phyloP scores from a whole-genome alignment of 768 basidiomycete species.

The Kwoniella europaea region DNA sequence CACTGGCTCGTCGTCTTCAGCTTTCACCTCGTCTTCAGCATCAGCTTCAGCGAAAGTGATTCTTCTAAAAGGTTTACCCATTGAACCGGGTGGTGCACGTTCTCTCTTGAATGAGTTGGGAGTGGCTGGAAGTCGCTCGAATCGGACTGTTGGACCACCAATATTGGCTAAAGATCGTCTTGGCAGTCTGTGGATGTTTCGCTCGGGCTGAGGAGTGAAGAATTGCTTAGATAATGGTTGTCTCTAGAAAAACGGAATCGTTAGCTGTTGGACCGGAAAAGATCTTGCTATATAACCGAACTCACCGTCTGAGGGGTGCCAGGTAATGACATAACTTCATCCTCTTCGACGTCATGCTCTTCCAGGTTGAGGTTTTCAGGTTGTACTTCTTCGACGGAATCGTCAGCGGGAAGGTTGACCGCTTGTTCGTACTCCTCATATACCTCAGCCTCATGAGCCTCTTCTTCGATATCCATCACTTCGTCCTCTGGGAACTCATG shows the following conservation, averaged over 20 bases:
- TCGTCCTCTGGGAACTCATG: not conserved
- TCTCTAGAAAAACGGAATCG: conserved; percentile 9
- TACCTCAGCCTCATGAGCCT: not conserved
- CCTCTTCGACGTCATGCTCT: conserved; percentile 16
- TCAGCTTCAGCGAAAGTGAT: conserved; percentile 8
- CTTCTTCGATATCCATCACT: conserved; percentile 9
- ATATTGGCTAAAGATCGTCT: conserved; percentile 43
- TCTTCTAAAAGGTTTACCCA: conserved; percentile 38
- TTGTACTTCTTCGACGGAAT: conserved; percentile 1
- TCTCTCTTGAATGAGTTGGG: conserved; percentile 21
- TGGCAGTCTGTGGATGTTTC: conserved; percentile 22
- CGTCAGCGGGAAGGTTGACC: not conserved
- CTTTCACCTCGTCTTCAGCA: conserved; percentile 17
- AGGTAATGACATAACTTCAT: conserved; percentile 21
- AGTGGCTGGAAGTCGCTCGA: conserved; percentile 31
- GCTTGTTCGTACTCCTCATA: conserved; percentile 23
- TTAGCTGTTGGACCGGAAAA: not conserved
- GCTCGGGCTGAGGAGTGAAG: conserved; percentile 51
- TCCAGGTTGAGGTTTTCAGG: not conserved
- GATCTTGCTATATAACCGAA: not conserved
- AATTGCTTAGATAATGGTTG: conserved; percentile 29
- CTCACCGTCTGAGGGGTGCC: conserved; percentile 22
- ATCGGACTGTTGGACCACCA: conserved; percentile 43
- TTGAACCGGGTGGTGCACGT: conserved; percentile 31
- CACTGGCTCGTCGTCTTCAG: conserved; percentile 9